Percentiles rank a stretch among this genome's conserved stretches.
phyloP scores from a whole-genome alignment of 2,329 filamentous ascomycete genomes.

The Leptodontidium sp. region DNA sequence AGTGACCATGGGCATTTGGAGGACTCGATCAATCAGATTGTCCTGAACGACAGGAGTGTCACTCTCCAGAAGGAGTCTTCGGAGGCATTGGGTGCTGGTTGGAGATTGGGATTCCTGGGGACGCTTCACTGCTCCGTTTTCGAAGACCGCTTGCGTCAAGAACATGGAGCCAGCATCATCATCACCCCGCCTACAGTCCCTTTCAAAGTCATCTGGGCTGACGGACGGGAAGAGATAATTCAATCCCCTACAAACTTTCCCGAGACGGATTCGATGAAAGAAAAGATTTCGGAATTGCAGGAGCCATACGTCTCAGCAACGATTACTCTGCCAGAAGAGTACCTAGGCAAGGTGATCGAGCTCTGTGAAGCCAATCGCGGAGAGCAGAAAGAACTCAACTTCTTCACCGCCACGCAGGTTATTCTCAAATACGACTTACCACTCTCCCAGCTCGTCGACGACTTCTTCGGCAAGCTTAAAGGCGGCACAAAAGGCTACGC shows the following conservation, averaged over 20 bases:
- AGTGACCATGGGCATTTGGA: constrained; percentile 85
- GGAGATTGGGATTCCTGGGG: constrained; percentile 93
- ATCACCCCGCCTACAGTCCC: constrained; percentile 96
- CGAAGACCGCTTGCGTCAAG: constrained; percentile 91
- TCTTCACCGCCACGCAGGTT: constrained; percentile 91
- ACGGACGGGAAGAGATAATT: constrained; percentile 81
- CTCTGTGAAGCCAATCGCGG: constrained; percentile 91
- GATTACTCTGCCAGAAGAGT: constrained; percentile 91
- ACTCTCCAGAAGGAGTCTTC: constrained; percentile 94
- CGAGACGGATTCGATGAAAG: constrained; percentile 63
- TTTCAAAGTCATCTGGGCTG: constrained; percentile 81
- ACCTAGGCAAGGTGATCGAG: constrained; percentile 93
- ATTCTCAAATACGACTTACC: constrained; percentile 94
- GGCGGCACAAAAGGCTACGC: constrained; percentile 94
- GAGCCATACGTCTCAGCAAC: constrained; percentile 84
- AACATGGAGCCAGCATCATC: constrained; percentile 94
- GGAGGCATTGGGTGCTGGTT: constrained; percentile 91
- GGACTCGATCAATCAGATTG: constrained; percentile 92
- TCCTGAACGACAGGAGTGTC: constrained; percentile 94
- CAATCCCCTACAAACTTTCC: constrained; percentile 91
- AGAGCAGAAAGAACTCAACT: constrained; percentile 85
- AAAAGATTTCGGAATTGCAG: constrained; percentile 65
- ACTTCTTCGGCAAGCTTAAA: constrained; percentile 97
- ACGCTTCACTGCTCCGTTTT: constrained; percentile 99
- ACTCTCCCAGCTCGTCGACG: constrained; percentile 89